Conservation (phyloP, 208 protist species). For the Crithidia mellificae region DNA sequence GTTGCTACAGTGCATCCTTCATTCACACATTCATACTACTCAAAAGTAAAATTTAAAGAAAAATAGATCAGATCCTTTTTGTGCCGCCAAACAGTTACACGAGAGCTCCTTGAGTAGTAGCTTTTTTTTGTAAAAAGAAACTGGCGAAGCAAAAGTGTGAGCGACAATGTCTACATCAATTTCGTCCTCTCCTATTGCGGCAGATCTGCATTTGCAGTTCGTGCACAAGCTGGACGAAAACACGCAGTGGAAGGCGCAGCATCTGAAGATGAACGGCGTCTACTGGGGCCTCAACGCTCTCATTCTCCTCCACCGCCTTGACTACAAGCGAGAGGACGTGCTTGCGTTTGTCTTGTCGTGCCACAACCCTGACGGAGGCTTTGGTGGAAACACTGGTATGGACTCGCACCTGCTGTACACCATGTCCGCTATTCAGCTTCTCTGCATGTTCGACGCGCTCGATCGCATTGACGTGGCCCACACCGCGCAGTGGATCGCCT, state of each 20-base stretch:
- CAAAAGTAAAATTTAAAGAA: too few species aligned
- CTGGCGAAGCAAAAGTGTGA: too few species aligned
- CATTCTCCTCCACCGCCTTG: slow-evolving; percentile 58
- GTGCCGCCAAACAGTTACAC: too few species aligned
- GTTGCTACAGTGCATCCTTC: too few species aligned
- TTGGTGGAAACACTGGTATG: slow-evolving; percentile 96
- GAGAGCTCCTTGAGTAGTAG: too few species aligned
- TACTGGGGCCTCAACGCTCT: slow-evolving; percentile 97
- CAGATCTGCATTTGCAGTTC: slow-evolving; percentile 76
- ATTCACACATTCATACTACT: too few species aligned
- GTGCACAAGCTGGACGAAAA: slow-evolving; percentile 74
- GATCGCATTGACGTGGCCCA: slow-evolving; percentile 66
- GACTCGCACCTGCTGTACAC: slow-evolving; percentile 99
- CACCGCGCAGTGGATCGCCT: slow-evolving; percentile 75
- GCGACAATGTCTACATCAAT: too few species aligned
- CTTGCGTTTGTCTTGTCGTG: slow-evolving; percentile 94
- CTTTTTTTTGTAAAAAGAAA: too few species aligned
- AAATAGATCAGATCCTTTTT: too few species aligned
- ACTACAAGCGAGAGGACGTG: slow-evolving; percentile 89
- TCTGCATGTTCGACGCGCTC: slow-evolving; percentile 81
- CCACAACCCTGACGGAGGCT: slow-evolving; percentile 95
- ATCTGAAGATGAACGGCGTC: slow-evolving; percentile 96
- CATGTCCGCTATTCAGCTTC: slow-evolving; percentile 96
- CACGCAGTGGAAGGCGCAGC: slow-evolving; percentile 94
- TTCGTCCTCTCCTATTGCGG: slow-evolving; percentile 32